phyloP scores from a whole-genome alignment of 345 rosid species.

The Gossypium mustelinum region DNA sequence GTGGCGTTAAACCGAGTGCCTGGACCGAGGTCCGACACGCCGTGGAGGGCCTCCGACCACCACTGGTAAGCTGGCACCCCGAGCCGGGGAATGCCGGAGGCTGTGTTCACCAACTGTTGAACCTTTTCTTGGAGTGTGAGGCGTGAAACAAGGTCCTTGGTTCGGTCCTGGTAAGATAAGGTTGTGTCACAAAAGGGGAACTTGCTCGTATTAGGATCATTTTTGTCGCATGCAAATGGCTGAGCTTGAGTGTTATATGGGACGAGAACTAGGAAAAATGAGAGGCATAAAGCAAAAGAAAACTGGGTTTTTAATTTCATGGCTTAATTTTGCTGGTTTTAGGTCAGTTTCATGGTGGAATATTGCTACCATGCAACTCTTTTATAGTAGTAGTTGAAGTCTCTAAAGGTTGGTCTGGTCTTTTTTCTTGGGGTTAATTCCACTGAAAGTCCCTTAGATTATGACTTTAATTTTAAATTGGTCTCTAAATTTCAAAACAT shows the following conservation, averaged over 20 bases:
- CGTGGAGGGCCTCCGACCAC: conserved; percentile 82
- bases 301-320: conserved; percentile 10
- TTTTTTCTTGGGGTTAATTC: background rate
- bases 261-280: conserved; percentile 13
- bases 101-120: conserved; percentile 43
- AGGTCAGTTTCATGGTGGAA: background rate
- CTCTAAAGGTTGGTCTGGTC: background rate
- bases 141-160: conserved; percentile 42
- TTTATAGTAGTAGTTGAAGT: conserved; percentile 1
- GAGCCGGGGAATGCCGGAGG: conserved; percentile 46
- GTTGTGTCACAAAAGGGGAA: conserved; percentile 43
- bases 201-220: conserved; percentile 26
- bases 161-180: conserved; percentile 41
- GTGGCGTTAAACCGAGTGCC: conserved; percentile 42
- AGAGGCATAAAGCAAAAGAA: conserved; percentile 16
- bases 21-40: conserved; percentile 48
- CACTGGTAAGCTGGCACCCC: conserved; percentile 60
- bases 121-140: conserved; percentile 55
- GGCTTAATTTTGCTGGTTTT: background rate
- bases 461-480: too few species aligned
- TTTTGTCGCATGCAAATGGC: conserved; percentile 41
- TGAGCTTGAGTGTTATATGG: conserved; percentile 26
- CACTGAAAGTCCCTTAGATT: background rate
- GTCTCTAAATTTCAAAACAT: too few species aligned
- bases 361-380: background rate